These are phyloP conservation scores for Penicillium malachiteum DNA, from an alignment of 495 filamentous ascomycete genomes.

Conservation along the genomic window DNA sequence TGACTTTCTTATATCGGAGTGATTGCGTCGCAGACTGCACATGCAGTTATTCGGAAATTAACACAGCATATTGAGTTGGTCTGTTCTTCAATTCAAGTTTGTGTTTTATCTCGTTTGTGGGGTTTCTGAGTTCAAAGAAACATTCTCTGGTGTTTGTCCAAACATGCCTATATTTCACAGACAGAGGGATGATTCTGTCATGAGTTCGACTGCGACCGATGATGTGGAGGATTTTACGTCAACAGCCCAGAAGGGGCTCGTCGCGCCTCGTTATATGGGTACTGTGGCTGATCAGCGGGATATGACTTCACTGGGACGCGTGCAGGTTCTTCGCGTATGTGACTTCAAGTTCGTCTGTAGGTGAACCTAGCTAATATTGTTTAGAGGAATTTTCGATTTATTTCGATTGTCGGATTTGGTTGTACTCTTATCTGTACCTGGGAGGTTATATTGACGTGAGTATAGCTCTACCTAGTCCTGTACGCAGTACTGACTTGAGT, in stretches of 20 bases:
- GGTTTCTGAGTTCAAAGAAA: not conserved
- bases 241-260: constrained; percentile 28
- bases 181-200: constrained; percentile 16
- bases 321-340: constrained; percentile 45
- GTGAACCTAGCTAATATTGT: constrained; percentile 6
- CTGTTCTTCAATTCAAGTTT: not conserved
- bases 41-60: constrained; percentile 1
- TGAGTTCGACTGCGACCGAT: constrained; percentile 8
- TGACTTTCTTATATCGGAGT: constrained; percentile 1
- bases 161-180: constrained; percentile 8
- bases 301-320: constrained; percentile 45
- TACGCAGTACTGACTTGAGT: not conserved
- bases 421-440: constrained; percentile 47
- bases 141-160: not conserved
- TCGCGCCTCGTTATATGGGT: constrained; percentile 43
- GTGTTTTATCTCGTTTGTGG: not conserved
- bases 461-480: not conserved
- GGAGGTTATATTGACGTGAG: constrained; percentile 49
- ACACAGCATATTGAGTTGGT: not conserved
- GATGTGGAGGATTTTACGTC: constrained; percentile 24
- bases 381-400: constrained; percentile 51
- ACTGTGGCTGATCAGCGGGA: constrained; percentile 37
- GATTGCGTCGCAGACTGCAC: constrained; percentile 1
- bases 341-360: not conserved
- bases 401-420: constrained; percentile 49